Base-by-base conservation (phyloP, 1,284 basidiomycete genomes). In the Mixia osmundae region DNA sequence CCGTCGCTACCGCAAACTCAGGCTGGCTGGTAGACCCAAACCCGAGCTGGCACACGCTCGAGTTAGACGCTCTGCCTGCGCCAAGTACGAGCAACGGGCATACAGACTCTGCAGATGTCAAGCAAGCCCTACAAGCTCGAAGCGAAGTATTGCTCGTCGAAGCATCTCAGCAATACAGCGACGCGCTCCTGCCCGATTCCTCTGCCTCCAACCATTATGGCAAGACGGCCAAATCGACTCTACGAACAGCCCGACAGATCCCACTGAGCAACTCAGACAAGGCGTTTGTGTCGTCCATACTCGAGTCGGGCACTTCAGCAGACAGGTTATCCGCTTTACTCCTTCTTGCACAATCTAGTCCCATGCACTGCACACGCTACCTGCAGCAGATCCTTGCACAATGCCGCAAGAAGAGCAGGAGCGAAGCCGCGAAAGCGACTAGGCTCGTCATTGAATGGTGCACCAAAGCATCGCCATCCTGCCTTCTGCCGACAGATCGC, bases 391-490 rank as follows among this genome's bases (percentile, higher is more conserved):
- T 94, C 29, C 75, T 80, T 44, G 69, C 64, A 7, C 57, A 47
- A 28, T 94, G 43, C 42, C 55, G 77, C 50, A 83, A 82, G 54
- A 85, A 80, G 37, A 78, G 77, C 1, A 65, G 89, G 22, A 85
- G 89, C 37, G 85, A 95, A 59, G 72, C 78, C 44, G 57, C 91
- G 39, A 82, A 87, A 44, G 83, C 87, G 0, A 59, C 89, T 34
- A 64, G 87, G 27, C 87, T 83, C 36, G 65, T 97, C 36, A 74
- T 80, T 21, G 89, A 97, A 66, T 95, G 89, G 89, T n/a, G n/a
- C n/a, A n/a, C n/a, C n/a, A n/a, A n/a, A n/a, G n/a, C n/a, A n/a
- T n/a, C n/a, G n/a, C n/a, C n/a, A n/a, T n/a, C n/a, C n/a, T n/a
- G n/a, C n/a, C 89, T 87, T 76, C 73, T 47, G 28, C 43, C 47